Evolutionary conservation across 192 early-diverging fungal genomes (phyloP).

Genomic region (Diversispora eburnea): DNA sequence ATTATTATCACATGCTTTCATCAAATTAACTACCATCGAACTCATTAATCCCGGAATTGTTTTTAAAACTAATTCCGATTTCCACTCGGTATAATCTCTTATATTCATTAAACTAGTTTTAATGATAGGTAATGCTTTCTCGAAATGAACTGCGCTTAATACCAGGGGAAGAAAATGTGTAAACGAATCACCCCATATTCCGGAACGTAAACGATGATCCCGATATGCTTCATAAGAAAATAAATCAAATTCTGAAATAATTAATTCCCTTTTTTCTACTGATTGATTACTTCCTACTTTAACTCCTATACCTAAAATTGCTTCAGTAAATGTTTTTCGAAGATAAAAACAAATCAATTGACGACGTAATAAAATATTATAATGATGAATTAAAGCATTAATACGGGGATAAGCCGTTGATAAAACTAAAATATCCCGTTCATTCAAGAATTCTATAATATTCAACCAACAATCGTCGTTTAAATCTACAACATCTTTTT

Average conservation of each 20-base stretch:
- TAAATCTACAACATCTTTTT: background rate
- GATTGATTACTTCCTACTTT: background rate
- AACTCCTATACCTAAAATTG: background rate
- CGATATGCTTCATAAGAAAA: slow-evolving; percentile 9
- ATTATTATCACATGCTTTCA: slow-evolving; percentile 19
- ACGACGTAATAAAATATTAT: slow-evolving; percentile 10
- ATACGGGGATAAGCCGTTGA: background rate
- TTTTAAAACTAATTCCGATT: background rate
- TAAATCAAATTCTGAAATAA: background rate
- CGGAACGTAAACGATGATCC: background rate
- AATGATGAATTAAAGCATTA: background rate
- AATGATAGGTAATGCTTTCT: slow-evolving; percentile 2
- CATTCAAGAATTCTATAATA: slow-evolving; percentile 7
- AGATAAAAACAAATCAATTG: slow-evolving; percentile 18
- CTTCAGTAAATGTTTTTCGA: background rate
- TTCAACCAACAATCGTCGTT: slow-evolving; percentile 8
- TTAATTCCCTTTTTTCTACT: background rate
- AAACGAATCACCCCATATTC: slow-evolving; percentile 3
- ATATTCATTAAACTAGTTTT: slow-evolving; percentile 1
- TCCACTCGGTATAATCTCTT: background rate
- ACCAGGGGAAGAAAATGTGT: slow-evolving; percentile 15
- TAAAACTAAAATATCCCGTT: slow-evolving; percentile 12
- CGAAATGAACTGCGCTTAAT: background rate
- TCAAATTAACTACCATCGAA: slow-evolving; percentile 1
- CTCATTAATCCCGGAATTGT: slow-evolving; percentile 16